Evolutionary conservation across 2,329 filamentous ascomycete species (phyloP), one percentile per base, ranked within the genome.

Genomic region (Paecilomyces fulvus): DNA sequence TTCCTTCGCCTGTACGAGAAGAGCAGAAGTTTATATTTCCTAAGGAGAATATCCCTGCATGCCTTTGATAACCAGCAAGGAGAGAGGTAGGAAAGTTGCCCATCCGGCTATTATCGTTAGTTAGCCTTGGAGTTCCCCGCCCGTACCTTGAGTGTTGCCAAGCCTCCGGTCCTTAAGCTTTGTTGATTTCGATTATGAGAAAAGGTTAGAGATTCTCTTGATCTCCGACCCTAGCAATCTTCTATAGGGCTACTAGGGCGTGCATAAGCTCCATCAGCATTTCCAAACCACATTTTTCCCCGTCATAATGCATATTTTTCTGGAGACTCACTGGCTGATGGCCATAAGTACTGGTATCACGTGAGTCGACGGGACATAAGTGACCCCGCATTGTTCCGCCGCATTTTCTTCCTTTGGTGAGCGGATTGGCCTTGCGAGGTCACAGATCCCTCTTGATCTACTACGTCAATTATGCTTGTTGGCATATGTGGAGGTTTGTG

Each of bases 381-480:
- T 43, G 37, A 9, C 14, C n/a, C 37, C 37, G 37, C 37, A n/a
- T 17, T 28, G 25, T 28, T 17, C 14, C 37, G 28, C 20, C 28
- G 37, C 21, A 49, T 49, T 20, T 49, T 49, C 20, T 23, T 12
- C 48, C 6, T 25, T 49, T 23, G 21, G 10, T 23, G 20, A 49
- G 11, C 9, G 48, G 48, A 28, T 49, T 49, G 25, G 28, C 20
- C 48, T 49, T 28, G 20, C 2, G 14, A 49, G 48, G 48, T 25
- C 14, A 20, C 11, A 25, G 10, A n/a, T 49, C 10, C 48, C 48
- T 23, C 21, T 10, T 12, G 17, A 43, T 43, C n/a, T 9, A 8
- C 37, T 5, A 17, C n/a, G n/a, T 17, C 46, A 59, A 82, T 66
- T 76, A 84, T 87, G 73, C 67, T 79, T 53, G 74, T 81, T 59